Conservation (phyloP, 2,329 filamentous ascomycete species). For the Malbranchea zuffiana region DNA sequence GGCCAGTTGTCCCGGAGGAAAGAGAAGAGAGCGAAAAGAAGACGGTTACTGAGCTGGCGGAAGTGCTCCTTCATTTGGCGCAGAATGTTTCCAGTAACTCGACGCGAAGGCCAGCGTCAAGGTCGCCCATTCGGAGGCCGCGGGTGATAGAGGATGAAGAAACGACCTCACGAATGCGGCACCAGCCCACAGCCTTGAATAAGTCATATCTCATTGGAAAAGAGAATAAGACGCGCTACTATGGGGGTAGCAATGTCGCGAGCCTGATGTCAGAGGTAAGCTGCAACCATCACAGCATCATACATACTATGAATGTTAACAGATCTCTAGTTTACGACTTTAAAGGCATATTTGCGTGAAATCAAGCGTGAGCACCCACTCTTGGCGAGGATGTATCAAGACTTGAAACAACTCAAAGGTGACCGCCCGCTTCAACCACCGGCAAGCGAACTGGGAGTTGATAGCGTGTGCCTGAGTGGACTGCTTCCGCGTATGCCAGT, state of each 20-base stretch:
- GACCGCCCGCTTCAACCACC: conserved; percentile 17
- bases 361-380: conserved; percentile 28
- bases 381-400: conserved; percentile 25
- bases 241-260: conserved; percentile 31
- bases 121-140: too few species aligned
- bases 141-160: too few species aligned
- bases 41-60: too few species aligned
- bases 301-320: background rate
- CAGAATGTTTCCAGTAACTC: too few species aligned
- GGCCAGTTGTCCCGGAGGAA: too few species aligned
- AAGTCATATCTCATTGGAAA: conserved; percentile 29
- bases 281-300: background rate
- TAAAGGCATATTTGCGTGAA: conserved; percentile 29
- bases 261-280: conserved; percentile 32
- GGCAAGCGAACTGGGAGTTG: conserved; percentile 24
- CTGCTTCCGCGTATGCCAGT: conserved; percentile 28
- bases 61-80: too few species aligned
- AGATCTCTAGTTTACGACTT: conserved; percentile 28
- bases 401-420: conserved; percentile 24
- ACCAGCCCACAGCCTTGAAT: conserved; percentile 24
- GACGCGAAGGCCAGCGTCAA: too few species aligned
- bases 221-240: conserved; percentile 33
- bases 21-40: too few species aligned
- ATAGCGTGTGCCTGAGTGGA: conserved; percentile 22
- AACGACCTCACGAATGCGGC: too few species aligned